Conservation (phyloP, 352 stramenopile species). For the Phytophthora idaei region DNA sequence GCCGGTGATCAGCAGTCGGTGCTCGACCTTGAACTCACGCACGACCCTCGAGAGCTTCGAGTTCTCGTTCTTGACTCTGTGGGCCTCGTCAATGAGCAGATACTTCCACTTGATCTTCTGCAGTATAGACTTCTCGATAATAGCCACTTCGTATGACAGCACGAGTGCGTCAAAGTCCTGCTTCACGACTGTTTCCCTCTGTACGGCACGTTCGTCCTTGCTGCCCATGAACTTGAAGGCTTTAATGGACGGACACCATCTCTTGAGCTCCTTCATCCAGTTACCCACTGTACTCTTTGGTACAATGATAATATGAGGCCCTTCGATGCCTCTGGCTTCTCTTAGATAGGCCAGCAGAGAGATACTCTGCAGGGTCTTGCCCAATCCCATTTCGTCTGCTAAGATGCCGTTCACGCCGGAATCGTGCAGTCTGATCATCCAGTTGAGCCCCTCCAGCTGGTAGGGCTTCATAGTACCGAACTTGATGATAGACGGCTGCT, state of each 20-base stretch:
- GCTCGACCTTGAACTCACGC: conserved; percentile 93
- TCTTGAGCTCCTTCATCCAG: conserved; percentile 98
- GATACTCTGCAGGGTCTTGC: conserved; percentile 98
- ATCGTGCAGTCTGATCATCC: conserved; percentile 95
- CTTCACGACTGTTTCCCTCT: conserved; percentile 85
- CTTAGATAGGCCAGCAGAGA: conserved; percentile 96
- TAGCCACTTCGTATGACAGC: conserved; percentile 93
- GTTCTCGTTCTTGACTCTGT: conserved; percentile 98
- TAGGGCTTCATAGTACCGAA: conserved; percentile 91
- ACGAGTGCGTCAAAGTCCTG: conserved; percentile 94
- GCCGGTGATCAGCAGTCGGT: conserved; percentile 96
- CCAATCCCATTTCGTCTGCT: conserved; percentile 91
- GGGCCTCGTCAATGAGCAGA: conserved; percentile 98
- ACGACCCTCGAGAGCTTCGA: conserved; percentile 89
- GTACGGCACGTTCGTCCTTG: conserved; percentile 93
- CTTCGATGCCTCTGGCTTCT: conserved; percentile 93
- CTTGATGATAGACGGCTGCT: conserved; percentile 84
- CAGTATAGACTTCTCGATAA: conserved; percentile 94
- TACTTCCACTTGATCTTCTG: conserved; percentile 97
- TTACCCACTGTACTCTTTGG: conserved; percentile 98
- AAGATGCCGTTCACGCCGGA: conserved; percentile 87
- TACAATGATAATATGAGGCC: conserved; percentile 98
- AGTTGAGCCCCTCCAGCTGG: conserved; percentile 89
- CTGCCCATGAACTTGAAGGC: conserved; percentile 97
- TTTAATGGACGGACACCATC: conserved; percentile 94